Conservation (phyloP, 2,329 filamentous ascomycete genomes). For the Penicillium sp. region DNA sequence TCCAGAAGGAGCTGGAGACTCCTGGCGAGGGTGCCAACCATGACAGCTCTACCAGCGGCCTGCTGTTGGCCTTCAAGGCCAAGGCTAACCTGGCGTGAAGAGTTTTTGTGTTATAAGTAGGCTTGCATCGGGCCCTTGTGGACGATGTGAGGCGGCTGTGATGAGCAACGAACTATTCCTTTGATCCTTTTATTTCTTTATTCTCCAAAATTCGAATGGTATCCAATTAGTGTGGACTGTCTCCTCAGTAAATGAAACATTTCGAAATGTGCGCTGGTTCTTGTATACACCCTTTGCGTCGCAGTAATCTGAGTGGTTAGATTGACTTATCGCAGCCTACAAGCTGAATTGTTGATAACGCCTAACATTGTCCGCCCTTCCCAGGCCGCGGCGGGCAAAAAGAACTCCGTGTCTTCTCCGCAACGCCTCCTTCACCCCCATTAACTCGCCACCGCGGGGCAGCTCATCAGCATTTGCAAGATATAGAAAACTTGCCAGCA, state of each 20-base stretch:
- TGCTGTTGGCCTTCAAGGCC: slow-evolving; percentile 93
- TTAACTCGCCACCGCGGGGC: slow-evolving; percentile 18
- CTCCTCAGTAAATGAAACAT: not conserved
- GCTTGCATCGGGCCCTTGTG: slow-evolving; percentile 7
- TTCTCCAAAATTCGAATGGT: slow-evolving; percentile 9
- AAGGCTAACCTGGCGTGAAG: slow-evolving; percentile 54
- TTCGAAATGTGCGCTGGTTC: not conserved
- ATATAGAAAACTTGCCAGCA: slow-evolving; percentile 7
- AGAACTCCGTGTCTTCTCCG: slow-evolving; percentile 20
- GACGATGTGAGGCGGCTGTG: slow-evolving; percentile 18
- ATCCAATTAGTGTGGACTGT: not conserved
- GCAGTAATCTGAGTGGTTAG: not conserved
- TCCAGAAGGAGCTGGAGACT: slow-evolving; percentile 77
- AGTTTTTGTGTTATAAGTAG: not conserved
- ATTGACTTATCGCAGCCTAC: not conserved
- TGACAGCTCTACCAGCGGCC: slow-evolving; percentile 82
- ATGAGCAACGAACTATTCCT: slow-evolving; percentile 27
- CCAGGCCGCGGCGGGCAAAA: slow-evolving; percentile 18
- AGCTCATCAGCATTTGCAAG: not conserved
- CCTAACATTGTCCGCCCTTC: slow-evolving; percentile 9
- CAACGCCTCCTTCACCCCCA: slow-evolving; percentile 6
- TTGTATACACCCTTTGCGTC: not conserved
- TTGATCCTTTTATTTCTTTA: slow-evolving; percentile 5
- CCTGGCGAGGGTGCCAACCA: slow-evolving; percentile 71
- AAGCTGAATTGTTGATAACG: not conserved